Evolutionary conservation across 2,329 filamentous ascomycete genomes (phyloP), one percentile per base, ranked within the genome.

Genomic region (Lachnellula willkommii): DNA sequence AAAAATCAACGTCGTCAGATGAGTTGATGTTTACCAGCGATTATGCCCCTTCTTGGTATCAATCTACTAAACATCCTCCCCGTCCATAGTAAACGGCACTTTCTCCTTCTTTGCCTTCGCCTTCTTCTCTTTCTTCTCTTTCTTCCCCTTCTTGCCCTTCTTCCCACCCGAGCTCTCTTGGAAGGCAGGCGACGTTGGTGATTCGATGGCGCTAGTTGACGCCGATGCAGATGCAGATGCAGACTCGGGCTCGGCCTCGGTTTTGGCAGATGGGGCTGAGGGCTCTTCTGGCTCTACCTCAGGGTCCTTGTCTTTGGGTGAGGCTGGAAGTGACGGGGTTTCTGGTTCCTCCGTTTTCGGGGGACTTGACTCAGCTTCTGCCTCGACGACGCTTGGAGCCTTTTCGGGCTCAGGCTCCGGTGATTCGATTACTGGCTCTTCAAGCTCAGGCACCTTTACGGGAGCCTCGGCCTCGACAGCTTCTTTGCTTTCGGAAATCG

Each of bases 101-200:
- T 50, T 55, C 47, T 57, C 52, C 22, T 57, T 60, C 58, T 57
- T 58, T n/a, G 47, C 56, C 51, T 59, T 58, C 36, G 43, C 32
- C 36, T 53, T 43, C 40, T 54, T 57, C 15, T 45, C 50, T 17
- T 53, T 56, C 45, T 61, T 57, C 12, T 50, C 55, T 36, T 60
- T 62, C 54, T 59, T 60, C 3, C 47, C 54, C 24, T 63, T 62
- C 53, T 60, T 60, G 2, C 60, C 60, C 24, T 55, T 58, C 40
- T 58, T 60, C 26, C 53, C 53, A 32, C 46, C 47, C 3, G 47
- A 54, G 50, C 22, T 28, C 12, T 6, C 46, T 26, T 52, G 54
- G 45, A 51, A 56, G 15, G 53, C 39, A 9, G 50, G 47, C 3
- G 55, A 52, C 36, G 45, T 46, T 12, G 58, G 54, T 2, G 57